phyloP scores from a whole-genome alignment of 371 early-diverging fungal genomes.

The Saksenaea oblongispora region DNA sequence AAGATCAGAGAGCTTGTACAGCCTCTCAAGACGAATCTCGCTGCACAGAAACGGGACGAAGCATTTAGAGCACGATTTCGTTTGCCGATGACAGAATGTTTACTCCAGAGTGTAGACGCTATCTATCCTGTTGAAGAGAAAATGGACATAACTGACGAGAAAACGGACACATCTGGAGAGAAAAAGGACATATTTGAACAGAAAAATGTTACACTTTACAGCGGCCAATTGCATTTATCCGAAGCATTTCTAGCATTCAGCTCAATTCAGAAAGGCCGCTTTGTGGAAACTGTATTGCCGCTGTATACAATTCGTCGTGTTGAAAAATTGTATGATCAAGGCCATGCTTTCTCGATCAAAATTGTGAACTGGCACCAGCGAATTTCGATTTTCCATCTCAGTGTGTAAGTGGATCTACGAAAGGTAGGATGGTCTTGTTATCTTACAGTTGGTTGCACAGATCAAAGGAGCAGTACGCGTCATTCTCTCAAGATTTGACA shows the following conservation, averaged over 20 bases:
- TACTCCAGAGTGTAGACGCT: constrained; percentile 58
- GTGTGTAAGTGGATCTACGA: constrained; percentile 31
- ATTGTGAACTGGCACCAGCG: constrained; percentile 69
- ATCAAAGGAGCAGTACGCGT: constrained; percentile 40
- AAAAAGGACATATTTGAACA: neutral
- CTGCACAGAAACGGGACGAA: constrained; percentile 78
- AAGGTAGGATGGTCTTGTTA: neutral
- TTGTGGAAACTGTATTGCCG: constrained; percentile 78
- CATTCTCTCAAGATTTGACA: constrained; percentile 55
- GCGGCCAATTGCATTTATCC: constrained; percentile 79
- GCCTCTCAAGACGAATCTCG: constrained; percentile 56
- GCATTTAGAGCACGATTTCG: constrained; percentile 75
- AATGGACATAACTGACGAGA: neutral
- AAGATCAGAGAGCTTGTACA: constrained; percentile 48
- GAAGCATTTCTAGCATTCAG: constrained; percentile 84
- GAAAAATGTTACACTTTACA: constrained; percentile 14
- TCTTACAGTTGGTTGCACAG: constrained; percentile 4
- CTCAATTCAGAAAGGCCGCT: constrained; percentile 51
- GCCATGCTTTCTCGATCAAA: constrained; percentile 48
- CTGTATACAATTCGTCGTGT: constrained; percentile 89
- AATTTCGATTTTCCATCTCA: constrained; percentile 49
- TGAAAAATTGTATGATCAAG: constrained; percentile 65
- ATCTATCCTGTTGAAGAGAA: constrained; percentile 38
- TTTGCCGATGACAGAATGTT: constrained; percentile 67
- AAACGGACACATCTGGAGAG: too few relatives aligned